Evolutionary conservation across 1,284 basidiomycete genomes (phyloP).

Genomic region (Pulveroboletus sp.): DNA sequence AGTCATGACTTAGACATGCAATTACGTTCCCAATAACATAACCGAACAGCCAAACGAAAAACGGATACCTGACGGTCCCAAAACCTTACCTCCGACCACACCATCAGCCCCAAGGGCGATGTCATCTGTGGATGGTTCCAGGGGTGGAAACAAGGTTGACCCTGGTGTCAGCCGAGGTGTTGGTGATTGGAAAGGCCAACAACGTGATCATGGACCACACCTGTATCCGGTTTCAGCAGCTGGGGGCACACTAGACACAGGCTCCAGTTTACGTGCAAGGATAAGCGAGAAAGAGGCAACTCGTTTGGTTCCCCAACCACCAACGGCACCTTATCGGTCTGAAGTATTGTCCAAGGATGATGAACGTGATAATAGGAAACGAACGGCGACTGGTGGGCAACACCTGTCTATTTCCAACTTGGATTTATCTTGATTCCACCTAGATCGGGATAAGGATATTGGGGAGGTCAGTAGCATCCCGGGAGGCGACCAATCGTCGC

Average conservation of each 20-base stretch:
- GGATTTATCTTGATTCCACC: not conserved
- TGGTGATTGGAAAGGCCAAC: slow-evolving; percentile 36
- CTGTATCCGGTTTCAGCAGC: slow-evolving; percentile 24
- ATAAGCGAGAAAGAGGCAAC: slow-evolving; percentile 61
- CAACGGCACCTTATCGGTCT: slow-evolving; percentile 42
- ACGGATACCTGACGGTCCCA: slow-evolving; percentile 57
- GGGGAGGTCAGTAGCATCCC: slow-evolving; percentile 24
- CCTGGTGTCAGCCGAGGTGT: slow-evolving; percentile 39
- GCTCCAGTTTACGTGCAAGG: slow-evolving; percentile 59
- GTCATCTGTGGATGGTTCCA: slow-evolving; percentile 46
- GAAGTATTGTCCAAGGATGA: slow-evolving; percentile 52
- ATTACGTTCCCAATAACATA: slow-evolving; percentile 6
- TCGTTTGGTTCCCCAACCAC: slow-evolving; percentile 42
- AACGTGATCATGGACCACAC: slow-evolving; percentile 35
- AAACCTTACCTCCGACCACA: slow-evolving; percentile 55
- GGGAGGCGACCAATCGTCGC: slow-evolving; percentile 26
- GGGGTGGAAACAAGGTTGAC: slow-evolving; percentile 40
- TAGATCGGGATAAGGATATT: slow-evolving; percentile 42
- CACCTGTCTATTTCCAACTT: not conserved
- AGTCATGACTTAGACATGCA: not conserved
- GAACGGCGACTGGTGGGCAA: slow-evolving; percentile 62
- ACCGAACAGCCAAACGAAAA: slow-evolving; percentile 51
- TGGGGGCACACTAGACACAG: slow-evolving; percentile 23
- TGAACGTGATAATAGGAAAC: slow-evolving; percentile 67
- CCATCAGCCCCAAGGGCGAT: slow-evolving; percentile 76